A percentile compares a stretch with the other conserved stretches of the same genome.
Evolutionary conservation across 1,284 basidiomycete genomes (phyloP).

Genomic region (Microbotryomycetes sp.): DNA sequence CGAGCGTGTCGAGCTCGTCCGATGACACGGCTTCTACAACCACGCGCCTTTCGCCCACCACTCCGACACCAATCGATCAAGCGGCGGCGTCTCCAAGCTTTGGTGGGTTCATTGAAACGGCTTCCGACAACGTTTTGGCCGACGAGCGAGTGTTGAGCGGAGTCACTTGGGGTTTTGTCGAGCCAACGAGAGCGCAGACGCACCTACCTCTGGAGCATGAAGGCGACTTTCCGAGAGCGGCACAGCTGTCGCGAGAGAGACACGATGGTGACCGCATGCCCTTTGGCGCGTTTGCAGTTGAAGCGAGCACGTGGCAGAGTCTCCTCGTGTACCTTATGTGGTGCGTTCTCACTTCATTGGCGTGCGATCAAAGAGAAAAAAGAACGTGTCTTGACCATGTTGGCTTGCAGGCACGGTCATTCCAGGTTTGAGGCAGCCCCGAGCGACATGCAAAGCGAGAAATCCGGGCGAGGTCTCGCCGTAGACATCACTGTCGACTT

Average conservation of each 20-base stretch:
- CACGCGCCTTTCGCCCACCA: neutral
- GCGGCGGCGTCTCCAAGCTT: neutral
- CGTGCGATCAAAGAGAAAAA: neutral
- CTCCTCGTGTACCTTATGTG: slow-evolving; percentile 25
- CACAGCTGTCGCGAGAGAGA: slow-evolving; percentile 27
- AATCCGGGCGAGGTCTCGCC: slow-evolving; percentile 5
- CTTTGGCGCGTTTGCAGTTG: slow-evolving; percentile 20
- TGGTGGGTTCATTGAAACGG: slow-evolving; percentile 14
- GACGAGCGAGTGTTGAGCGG: slow-evolving; percentile 6
- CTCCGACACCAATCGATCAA: neutral
- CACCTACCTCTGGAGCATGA: slow-evolving; percentile 11
- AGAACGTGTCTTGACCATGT: neutral
- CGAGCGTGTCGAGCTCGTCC: neutral
- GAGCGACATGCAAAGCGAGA: slow-evolving; percentile 15
- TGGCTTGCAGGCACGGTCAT: slow-evolving; percentile 19
- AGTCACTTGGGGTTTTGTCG: slow-evolving; percentile 20
- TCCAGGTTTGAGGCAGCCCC: slow-evolving; percentile 26
- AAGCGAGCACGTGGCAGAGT: slow-evolving; percentile 18
- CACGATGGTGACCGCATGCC: slow-evolving; percentile 41
- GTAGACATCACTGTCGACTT: slow-evolving; percentile 14
- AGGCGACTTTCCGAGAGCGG: slow-evolving; percentile 18
- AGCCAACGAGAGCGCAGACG: neutral
- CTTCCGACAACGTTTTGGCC: slow-evolving; percentile 1
- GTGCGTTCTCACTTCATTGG: neutral
- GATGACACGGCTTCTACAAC: neutral